Percentiles rank a stretch among this genome's conserved stretches.
phyloP scores from a whole-genome alignment of 768 basidiomycete genomes.

The Hortiboletus flavorubellus region DNA sequence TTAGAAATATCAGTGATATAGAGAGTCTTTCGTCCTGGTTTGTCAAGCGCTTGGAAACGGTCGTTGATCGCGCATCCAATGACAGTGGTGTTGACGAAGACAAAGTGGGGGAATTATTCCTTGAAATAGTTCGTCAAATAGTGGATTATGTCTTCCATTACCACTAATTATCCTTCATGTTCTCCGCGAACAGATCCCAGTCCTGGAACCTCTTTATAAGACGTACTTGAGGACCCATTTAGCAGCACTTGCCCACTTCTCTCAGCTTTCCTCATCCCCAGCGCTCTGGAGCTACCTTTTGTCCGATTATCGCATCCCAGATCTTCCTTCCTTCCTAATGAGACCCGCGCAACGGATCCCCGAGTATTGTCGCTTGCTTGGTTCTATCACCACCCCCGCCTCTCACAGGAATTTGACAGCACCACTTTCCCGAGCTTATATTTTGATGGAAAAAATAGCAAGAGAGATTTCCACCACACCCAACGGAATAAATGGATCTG shows the following conservation, averaged over 20 bases:
- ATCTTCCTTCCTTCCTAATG: slow-evolving; percentile 85
- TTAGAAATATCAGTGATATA: slow-evolving; percentile 69
- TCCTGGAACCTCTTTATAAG: slow-evolving; percentile 64
- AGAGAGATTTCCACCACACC: slow-evolving; percentile 28
- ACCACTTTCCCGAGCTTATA: slow-evolving; percentile 4
- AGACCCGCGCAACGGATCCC: slow-evolving; percentile 94
- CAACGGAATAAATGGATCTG: slow-evolving; percentile 10
- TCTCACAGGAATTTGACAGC: slow-evolving; percentile 50
- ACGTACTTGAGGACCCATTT: slow-evolving; percentile 47
- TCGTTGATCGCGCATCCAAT: slow-evolving; percentile 44
- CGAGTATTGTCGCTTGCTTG: slow-evolving; percentile 75
- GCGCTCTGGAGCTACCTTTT: slow-evolving; percentile 56
- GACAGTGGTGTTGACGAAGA: slow-evolving; percentile 55
- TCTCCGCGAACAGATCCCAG: slow-evolving; percentile 47
- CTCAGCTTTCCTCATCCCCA: slow-evolving; percentile 29
- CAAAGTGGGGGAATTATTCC: slow-evolving; percentile 56
- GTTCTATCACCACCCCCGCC: slow-evolving; percentile 64
- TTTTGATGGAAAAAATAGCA: slow-evolving; percentile 61
- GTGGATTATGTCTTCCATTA: background rate
- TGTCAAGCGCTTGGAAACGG: slow-evolving; percentile 46
- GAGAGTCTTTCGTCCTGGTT: slow-evolving; percentile 63
- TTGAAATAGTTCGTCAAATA: slow-evolving; percentile 51
- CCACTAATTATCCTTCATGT: background rate
- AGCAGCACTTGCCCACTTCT: slow-evolving; percentile 49
- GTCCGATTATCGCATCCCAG: slow-evolving; percentile 75